Conservation (phyloP, 2,329 filamentous ascomycete species). For the Trichoderma brevicompactum region DNA sequence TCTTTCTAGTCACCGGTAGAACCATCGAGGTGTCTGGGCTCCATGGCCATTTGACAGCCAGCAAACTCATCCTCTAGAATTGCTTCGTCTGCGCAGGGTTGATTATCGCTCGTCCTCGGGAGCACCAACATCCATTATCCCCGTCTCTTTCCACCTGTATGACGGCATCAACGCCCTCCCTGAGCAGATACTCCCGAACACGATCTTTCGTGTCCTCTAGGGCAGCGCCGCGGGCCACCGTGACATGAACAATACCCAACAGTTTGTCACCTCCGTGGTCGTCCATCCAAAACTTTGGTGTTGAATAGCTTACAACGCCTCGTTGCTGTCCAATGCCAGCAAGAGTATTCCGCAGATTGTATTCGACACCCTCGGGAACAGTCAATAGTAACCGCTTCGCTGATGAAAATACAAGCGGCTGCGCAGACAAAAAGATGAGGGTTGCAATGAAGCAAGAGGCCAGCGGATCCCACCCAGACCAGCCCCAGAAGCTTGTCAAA, state of each 20-base stretch:
- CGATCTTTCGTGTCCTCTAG: conserved; percentile 82
- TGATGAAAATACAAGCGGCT: conserved; percentile 83
- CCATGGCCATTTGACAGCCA: not conserved
- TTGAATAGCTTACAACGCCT: conserved; percentile 83
- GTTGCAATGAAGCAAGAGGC: conserved; percentile 93
- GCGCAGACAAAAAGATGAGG: conserved; percentile 88
- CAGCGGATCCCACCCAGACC: conserved; percentile 92
- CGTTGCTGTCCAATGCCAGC: conserved; percentile 80
- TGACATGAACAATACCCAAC: conserved; percentile 83
- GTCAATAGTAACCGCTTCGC: conserved; percentile 83
- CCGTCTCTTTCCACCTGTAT: conserved; percentile 88
- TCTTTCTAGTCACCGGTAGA: not conserved
- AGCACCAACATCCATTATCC: conserved; percentile 67
- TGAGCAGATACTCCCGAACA: conserved; percentile 71
- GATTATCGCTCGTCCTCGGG: conserved; percentile 37
- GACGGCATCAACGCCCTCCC: conserved; percentile 77
- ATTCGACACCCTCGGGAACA: conserved; percentile 83
- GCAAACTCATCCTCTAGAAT: conserved; percentile 35
- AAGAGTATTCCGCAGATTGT: conserved; percentile 82
- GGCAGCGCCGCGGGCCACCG: conserved; percentile 72
- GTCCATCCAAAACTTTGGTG: conserved; percentile 91
- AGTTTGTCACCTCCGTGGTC: conserved; percentile 65
- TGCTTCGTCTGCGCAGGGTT: conserved; percentile 40
- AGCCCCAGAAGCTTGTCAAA: conserved; percentile 83
- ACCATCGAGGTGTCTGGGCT: not conserved